Percentiles rank a stretch among this genome's conserved stretches.
These are phyloP conservation scores for Dillenia turbinata DNA, from an alignment of 164 flowering plant species.

Conservation along the genomic window DNA sequence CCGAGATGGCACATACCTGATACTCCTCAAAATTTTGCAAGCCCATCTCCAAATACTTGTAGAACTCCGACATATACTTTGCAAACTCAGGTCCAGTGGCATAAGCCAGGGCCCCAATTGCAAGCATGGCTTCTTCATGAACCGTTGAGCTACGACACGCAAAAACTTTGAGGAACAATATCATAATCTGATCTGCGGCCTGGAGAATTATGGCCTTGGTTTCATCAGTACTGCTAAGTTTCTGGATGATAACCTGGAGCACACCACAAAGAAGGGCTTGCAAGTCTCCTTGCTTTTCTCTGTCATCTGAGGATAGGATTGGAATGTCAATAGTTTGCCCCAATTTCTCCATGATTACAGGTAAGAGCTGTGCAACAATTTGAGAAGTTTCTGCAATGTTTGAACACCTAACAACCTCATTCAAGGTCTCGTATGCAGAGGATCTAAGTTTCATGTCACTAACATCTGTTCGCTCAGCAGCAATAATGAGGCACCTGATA, in stretches of 20 bases:
- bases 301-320: constrained; percentile 61
- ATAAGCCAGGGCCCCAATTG: constrained; percentile 84
- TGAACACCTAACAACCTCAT: constrained; percentile 70
- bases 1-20: constrained; percentile 80
- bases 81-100: constrained; percentile 67
- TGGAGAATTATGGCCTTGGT: constrained; percentile 55
- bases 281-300: constrained; percentile 74
- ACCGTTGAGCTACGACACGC: constrained; percentile 82
- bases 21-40: constrained; percentile 83
- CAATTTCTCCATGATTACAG: constrained; percentile 62
- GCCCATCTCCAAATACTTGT: constrained; percentile 74
- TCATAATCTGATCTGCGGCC: constrained; percentile 69
- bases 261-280: constrained; percentile 83
- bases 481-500: constrained; percentile 38
- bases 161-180: constrained; percentile 63
- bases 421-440: constrained; percentile 77
- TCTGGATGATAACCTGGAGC: constrained; percentile 77
- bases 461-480: constrained; percentile 62
- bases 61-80: constrained; percentile 72
- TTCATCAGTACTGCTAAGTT: constrained; percentile 52
- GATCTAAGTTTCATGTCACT: constrained; percentile 63
- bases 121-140: constrained; percentile 92
- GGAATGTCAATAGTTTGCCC: constrained; percentile 55
- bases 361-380: constrained; percentile 54
- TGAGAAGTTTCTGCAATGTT: constrained; percentile 48